Evolutionary conservation across 805 yeast genomes (phyloP).

Genomic region (Millerozyma miso): DNA sequence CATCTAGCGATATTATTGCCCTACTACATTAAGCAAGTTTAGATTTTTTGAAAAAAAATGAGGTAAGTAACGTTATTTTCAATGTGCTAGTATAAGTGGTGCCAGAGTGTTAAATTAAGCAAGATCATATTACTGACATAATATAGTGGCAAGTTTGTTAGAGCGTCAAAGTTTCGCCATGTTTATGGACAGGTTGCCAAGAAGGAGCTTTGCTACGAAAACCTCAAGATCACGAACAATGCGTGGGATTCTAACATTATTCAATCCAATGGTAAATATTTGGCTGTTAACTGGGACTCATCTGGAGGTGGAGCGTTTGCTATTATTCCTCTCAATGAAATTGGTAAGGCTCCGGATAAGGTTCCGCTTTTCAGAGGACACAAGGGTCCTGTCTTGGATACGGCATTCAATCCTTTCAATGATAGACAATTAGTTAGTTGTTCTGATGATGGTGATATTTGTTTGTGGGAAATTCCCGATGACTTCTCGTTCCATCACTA

Average conservation of each 20-base stretch:
- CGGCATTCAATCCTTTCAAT: constrained; percentile 92
- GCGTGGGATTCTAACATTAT: constrained; percentile 96
- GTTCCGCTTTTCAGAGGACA: constrained; percentile 95
- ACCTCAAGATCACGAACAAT: constrained; percentile 74
- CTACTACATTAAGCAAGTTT: no score
- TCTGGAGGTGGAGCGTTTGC: constrained; percentile 99
- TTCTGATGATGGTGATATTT: constrained; percentile 75
- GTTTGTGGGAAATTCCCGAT: constrained; percentile 84
- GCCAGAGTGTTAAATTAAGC: neutral
- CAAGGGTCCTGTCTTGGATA: constrained; percentile 90
- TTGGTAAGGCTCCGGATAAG: constrained; percentile 89
- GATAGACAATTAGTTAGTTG: constrained; percentile 70
- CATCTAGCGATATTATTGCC: no score
- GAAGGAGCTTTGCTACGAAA: constrained; percentile 69
- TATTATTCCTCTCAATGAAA: constrained; percentile 78
- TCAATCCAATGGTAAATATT: constrained; percentile 78
- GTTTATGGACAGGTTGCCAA: constrained; percentile 85
- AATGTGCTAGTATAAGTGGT: neutral
- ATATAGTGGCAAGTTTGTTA: constrained; percentile 76
- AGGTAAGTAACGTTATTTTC: constrained; percentile 1
- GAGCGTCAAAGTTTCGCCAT: constrained; percentile 96
- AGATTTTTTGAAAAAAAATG: constrained; percentile 2
- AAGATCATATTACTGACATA: neutral
- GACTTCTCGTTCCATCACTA: constrained; percentile 69
- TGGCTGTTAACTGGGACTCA: constrained; percentile 88